These are phyloP conservation scores for Ascochyta rabiei DNA, from an alignment of 2,329 filamentous ascomycete genomes.

Conservation along the genomic window DNA sequence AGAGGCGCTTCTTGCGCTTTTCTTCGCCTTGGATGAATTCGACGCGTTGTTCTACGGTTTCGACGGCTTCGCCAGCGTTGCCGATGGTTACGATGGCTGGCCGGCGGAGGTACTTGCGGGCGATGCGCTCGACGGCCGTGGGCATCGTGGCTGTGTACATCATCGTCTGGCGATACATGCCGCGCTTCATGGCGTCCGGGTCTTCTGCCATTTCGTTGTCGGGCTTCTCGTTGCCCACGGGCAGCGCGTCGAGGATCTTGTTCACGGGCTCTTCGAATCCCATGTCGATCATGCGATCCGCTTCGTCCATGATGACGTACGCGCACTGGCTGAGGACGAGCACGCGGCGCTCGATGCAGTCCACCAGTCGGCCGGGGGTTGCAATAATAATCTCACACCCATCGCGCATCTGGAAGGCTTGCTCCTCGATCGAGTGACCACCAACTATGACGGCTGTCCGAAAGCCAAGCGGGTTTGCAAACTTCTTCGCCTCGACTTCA, in stretches of 20 bases:
- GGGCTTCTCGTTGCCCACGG: slow-evolving; percentile 91
- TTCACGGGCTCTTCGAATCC: slow-evolving; percentile 98
- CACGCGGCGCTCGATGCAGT: slow-evolving; percentile 92
- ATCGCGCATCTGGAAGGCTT: slow-evolving; percentile 85
- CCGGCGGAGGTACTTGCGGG: slow-evolving; percentile 92
- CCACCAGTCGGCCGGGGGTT: slow-evolving; percentile 94
- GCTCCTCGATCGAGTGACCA: slow-evolving; percentile 93
- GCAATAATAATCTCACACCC: slow-evolving; percentile 98
- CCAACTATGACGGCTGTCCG: slow-evolving; percentile 97
- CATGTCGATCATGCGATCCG: slow-evolving; percentile 97
- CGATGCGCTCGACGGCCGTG: slow-evolving; percentile 86
- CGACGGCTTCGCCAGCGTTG: slow-evolving; percentile 92
- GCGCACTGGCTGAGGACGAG: slow-evolving; percentile 95
- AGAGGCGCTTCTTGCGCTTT: slow-evolving; percentile 93
- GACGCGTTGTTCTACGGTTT: slow-evolving; percentile 96
- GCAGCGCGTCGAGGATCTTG: slow-evolving; percentile 93
- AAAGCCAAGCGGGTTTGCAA: slow-evolving; percentile 88
- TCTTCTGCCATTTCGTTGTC: slow-evolving; percentile 93
- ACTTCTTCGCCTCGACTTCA: slow-evolving; percentile 90
- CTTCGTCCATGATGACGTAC: slow-evolving; percentile 99
- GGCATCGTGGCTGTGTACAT: slow-evolving; percentile 99
- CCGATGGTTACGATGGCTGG: slow-evolving; percentile 95
- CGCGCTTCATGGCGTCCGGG: slow-evolving; percentile 79
- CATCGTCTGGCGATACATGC: slow-evolving; percentile 95
- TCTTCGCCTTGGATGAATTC: slow-evolving; percentile 92